Conservation (phyloP, 441 rosid genomes). For the Syzygium syzygioides region DNA sequence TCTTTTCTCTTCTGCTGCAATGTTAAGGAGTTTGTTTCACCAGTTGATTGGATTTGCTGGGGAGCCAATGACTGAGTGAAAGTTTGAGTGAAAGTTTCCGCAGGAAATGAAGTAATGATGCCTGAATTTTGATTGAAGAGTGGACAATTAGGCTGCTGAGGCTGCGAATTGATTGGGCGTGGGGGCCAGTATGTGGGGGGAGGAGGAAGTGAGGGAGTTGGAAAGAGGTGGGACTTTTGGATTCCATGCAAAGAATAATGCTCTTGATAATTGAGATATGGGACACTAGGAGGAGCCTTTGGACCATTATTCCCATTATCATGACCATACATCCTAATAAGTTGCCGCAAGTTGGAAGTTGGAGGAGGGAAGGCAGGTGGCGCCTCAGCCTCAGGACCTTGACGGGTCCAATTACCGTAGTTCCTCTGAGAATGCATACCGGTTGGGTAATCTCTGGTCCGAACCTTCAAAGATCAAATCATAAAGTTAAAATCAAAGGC, state of each 20-base stretch:
- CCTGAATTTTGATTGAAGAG: too few species aligned
- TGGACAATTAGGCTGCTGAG: too few species aligned
- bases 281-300: too few species aligned
- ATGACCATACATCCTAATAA: background rate
- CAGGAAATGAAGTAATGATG: too few species aligned
- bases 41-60: too few species aligned
- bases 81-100: too few species aligned
- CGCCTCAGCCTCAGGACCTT: constrained; percentile 19
- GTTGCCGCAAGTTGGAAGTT: constrained; percentile 14
- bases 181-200: background rate
- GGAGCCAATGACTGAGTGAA: too few species aligned
- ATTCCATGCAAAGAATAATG: background rate
- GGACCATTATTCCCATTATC: constrained; percentile 19
- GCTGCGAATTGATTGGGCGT: too few species aligned
- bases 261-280: too few species aligned
- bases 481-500: too few species aligned
- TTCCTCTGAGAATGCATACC: constrained; percentile 37
- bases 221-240: constrained; percentile 10
- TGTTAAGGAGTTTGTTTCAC: too few species aligned
- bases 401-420: constrained; percentile 10
- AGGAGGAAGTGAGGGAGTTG: constrained; percentile 18
- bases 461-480: background rate
- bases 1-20: too few species aligned
- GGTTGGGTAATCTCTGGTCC: background rate
- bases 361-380: constrained; percentile 10